A percentile compares a stretch with the other conserved stretches of the same genome.
Conservation (phyloP, 805 yeast species). For the Saturnispora sanitii region DNA sequence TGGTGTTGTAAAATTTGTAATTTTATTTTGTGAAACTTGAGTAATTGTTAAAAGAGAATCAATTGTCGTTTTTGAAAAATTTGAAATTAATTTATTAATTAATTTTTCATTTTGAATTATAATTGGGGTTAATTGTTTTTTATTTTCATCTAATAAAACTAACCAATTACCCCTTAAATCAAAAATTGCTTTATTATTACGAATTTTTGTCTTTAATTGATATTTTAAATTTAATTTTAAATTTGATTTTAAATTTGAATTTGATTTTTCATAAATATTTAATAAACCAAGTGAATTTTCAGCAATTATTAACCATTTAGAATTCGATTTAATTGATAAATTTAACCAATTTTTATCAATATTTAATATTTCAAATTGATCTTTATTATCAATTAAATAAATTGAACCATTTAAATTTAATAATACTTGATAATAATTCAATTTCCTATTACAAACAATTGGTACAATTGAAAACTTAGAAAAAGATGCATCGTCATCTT, state of each 20-base stretch:
- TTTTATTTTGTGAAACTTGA: constrained; percentile 37
- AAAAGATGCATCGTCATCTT: neutral
- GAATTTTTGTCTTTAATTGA: too few species aligned
- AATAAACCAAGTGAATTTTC: constrained; percentile 16
- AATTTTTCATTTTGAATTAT: constrained; percentile 38
- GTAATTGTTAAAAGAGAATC: constrained; percentile 32
- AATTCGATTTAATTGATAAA: neutral
- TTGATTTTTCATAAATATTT: constrained; percentile 10
- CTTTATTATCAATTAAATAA: neutral
- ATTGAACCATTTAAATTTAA: neutral
- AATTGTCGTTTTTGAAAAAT: constrained; percentile 41
- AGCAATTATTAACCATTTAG: constrained; percentile 13
- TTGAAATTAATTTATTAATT: constrained; percentile 37
- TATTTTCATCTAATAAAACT: constrained; percentile 24
- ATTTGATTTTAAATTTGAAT: neutral
- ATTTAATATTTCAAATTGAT: neutral
- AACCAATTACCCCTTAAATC: constrained; percentile 43
- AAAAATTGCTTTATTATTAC: constrained; percentile 33
- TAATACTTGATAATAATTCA: constrained; percentile 1
- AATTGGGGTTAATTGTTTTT: constrained; percentile 32
- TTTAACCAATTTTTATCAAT: neutral
- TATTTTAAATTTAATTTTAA: too few species aligned
- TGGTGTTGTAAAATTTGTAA: constrained; percentile 23
- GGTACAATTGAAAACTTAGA: neutral
- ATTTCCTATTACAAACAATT: neutral